Evolutionary conservation across 192 early-diverging fungal species (phyloP).

Genomic region (Allomyces javanicus): DNA sequence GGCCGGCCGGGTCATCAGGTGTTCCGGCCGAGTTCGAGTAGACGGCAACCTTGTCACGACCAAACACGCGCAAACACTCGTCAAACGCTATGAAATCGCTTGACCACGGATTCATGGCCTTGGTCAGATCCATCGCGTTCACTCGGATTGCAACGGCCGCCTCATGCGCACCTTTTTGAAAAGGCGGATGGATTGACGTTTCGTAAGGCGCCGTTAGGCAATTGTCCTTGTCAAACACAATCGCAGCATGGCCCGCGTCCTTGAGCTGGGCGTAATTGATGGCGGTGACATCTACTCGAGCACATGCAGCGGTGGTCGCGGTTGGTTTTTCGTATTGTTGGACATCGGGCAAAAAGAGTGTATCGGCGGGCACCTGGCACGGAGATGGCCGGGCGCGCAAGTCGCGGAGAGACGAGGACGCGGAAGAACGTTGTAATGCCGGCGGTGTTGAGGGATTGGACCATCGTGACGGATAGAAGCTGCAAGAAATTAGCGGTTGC

Average conservation of each 20-base stretch:
- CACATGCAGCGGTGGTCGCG: neutral
- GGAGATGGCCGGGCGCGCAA: neutral
- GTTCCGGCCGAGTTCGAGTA: constrained; percentile 89
- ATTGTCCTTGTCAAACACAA: constrained; percentile 97
- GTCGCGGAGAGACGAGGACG: neutral
- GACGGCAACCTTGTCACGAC: constrained; percentile 40
- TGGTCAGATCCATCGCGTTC: neutral
- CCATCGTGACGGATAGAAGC: neutral
- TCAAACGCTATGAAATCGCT: constrained; percentile 19
- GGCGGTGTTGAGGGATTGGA: neutral
- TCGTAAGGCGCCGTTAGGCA: constrained; percentile 74
- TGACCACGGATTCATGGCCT: neutral
- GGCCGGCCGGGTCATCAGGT: constrained; percentile 34
- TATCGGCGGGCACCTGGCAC: neutral
- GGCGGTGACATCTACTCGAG: constrained; percentile 33
- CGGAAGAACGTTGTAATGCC: neutral
- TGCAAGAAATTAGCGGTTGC: too few species aligned
- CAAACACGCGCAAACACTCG: constrained; percentile 38
- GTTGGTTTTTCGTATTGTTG: neutral
- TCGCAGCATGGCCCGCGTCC: constrained; percentile 34
- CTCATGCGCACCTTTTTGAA: constrained; percentile 10
- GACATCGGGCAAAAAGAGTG: neutral
- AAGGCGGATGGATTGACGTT: constrained; percentile 41
- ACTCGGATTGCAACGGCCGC: too few species aligned
- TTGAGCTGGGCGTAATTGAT: constrained; percentile 43